These are phyloP conservation scores for Paraconiothyrium brasiliense DNA, from an alignment of 2,329 filamentous ascomycete species.

Conservation along the genomic window DNA sequence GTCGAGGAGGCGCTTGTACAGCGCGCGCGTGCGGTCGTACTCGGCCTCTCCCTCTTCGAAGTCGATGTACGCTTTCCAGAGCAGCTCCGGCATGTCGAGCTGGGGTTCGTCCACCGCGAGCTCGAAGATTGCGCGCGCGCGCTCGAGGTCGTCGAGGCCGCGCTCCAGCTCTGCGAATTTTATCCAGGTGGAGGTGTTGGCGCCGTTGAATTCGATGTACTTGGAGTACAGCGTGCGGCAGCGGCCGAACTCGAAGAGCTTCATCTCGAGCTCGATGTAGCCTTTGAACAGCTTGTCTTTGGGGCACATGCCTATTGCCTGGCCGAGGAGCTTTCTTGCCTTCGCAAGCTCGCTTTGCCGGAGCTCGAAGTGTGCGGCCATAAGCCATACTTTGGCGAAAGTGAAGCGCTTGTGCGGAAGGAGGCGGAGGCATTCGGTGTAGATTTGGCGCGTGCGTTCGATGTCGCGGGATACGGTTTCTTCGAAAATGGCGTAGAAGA, in stretches of 20 bases:
- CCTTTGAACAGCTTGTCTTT: conserved; percentile 96
- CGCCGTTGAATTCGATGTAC: conserved; percentile 88
- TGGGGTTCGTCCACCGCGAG: conserved; percentile 82
- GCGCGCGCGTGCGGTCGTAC: conserved; percentile 79
- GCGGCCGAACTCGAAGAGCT: conserved; percentile 91
- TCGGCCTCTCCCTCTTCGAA: conserved; percentile 97
- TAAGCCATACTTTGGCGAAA: conserved; percentile 94
- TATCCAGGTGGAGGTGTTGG: conserved; percentile 95
- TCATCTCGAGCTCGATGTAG: conserved; percentile 91
- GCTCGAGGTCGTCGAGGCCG: conserved; percentile 87
- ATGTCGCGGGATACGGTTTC: conserved; percentile 84
- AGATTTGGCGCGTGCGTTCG: conserved; percentile 85
- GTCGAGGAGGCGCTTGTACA: conserved; percentile 90
- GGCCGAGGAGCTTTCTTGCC: conserved; percentile 88
- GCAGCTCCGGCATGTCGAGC: conserved; percentile 94
- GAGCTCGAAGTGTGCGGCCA: conserved; percentile 93
- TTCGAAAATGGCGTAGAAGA: conserved; percentile 97
- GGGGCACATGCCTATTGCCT: conserved; percentile 91
- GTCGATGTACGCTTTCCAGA: conserved; percentile 99
- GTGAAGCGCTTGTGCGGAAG: conserved; percentile 98
- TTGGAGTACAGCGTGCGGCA: conserved; percentile 94
- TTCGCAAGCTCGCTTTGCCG: conserved; percentile 82
- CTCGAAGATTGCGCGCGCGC: conserved; percentile 90
- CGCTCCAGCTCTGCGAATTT: conserved; percentile 94
- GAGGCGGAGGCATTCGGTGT: conserved; percentile 84